Conservation (phyloP, 192 early-diverging fungal species). For the Backusella luteola region DNA sequence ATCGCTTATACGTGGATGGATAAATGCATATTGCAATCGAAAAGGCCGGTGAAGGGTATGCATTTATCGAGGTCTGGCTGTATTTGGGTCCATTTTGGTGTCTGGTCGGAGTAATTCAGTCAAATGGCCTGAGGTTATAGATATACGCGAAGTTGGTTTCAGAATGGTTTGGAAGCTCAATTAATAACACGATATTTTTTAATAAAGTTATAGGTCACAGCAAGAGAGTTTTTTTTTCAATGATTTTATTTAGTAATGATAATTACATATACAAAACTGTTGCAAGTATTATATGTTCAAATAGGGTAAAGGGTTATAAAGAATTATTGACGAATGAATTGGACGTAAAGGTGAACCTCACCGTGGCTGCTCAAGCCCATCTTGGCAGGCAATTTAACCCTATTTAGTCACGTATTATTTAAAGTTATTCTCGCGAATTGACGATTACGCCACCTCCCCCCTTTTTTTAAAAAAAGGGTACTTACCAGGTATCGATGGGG, state of each 20-base stretch:
- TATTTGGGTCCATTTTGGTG: too few relatives aligned
- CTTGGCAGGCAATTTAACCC: slow-evolving; percentile 23
- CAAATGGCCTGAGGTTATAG: too few relatives aligned
- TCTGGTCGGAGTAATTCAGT: too few relatives aligned
- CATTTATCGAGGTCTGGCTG: too few relatives aligned
- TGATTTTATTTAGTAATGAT: background rate
- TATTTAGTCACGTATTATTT: background rate
- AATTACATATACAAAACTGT: background rate
- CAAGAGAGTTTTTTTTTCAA: background rate
- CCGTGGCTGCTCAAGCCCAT: slow-evolving; percentile 19
- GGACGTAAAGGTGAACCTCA: slow-evolving; percentile 17
- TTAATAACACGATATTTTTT: background rate
- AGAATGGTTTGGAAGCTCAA: too few relatives aligned
- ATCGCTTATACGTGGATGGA: too few relatives aligned
- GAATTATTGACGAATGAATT: background rate
- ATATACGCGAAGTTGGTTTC: too few relatives aligned
- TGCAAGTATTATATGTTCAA: background rate
- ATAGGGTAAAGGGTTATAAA: background rate
- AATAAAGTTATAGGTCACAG: too few relatives aligned
- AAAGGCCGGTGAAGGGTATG: too few relatives aligned
- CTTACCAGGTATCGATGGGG: slow-evolving; percentile 14
- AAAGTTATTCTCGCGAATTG: background rate
- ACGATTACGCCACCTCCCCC: background rate
- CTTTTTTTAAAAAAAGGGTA: background rate
- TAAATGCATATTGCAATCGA: too few relatives aligned